Evolutionary conservation across 2,329 filamentous ascomycete genomes (phyloP), one percentile per base, ranked within the genome.

Genomic region (Colletotrichum salicis): DNA sequence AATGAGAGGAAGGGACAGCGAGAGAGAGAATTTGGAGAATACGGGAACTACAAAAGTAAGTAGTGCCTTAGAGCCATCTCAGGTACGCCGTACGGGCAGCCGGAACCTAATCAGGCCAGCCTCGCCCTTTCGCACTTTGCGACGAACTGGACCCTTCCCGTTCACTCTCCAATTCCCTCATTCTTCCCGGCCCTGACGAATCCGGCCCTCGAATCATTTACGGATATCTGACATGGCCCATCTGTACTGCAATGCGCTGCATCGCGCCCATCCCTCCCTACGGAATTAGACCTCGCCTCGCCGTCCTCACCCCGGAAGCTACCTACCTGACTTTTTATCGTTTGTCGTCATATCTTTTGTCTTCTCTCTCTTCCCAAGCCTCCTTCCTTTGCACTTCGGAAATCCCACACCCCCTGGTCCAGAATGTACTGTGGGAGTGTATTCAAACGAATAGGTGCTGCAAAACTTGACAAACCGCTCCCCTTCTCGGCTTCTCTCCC

Each of bases 391-490:
- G 24, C 41, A 54, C 54, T 24, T 22, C 48, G 27, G 33, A 6
- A 10, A 55, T 22, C 31, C 31, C n/a, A 54, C 31, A 11, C 61
- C 24, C 59, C 22, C 33, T 8, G 29, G 31, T 35, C 27, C 54
- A 66, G 10, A 56, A 5, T 24, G n/a, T 54, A 24, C 22, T 13
- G 51, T 24, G 8, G 11, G 27, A 54, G n/a, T 24, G 27, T 27
- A 10, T 48, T 48, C 41, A n/a, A 8, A 48, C 1, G 41, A 48
- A 48, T n/a, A 48, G 41, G 19, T 48, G 52, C 48, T 58, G 52
- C 60, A 58, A 59, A 70, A 35, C 45, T 59, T 60, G 67, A 66
- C 62, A 70, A 60, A 22, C 67, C 33, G 24, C 31, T 63, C 58
- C 24, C 27, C 48, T 67, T 67, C 33, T 29, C 35, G 48, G 48